A percentile compares a stretch with the other conserved stretches of the same genome.
Evolutionary conservation across 768 basidiomycete species (phyloP).

Genomic region (Rubroboletus pulcherrimus): DNA sequence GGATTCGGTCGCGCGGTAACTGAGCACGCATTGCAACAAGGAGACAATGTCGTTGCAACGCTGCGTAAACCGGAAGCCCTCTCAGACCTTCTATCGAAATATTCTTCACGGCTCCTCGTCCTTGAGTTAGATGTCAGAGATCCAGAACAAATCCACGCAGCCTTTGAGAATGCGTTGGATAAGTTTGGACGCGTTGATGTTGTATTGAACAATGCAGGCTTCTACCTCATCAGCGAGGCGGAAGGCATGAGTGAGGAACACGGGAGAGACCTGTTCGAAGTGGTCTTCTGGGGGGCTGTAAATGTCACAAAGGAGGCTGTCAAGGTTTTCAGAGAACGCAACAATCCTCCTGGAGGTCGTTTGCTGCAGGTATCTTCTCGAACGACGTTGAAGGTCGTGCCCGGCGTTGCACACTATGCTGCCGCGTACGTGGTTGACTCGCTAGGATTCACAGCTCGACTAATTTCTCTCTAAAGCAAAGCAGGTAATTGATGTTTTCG

Average conservation of each 20-base stretch:
- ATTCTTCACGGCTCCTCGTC: slow-evolving; percentile 34
- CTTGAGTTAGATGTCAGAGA: slow-evolving; percentile 39
- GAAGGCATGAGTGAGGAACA: slow-evolving; percentile 35
- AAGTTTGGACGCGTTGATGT: slow-evolving; percentile 43
- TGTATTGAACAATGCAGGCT: slow-evolving; percentile 44
- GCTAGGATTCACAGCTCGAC: neutral
- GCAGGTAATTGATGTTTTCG: slow-evolving; percentile 16
- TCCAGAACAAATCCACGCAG: slow-evolving; percentile 29
- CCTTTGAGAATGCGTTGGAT: slow-evolving; percentile 33
- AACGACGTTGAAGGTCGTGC: slow-evolving; percentile 19
- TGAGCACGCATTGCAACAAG: slow-evolving; percentile 33
- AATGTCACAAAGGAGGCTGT: slow-evolving; percentile 33
- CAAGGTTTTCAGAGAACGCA: slow-evolving; percentile 36
- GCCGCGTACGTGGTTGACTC: slow-evolving; percentile 23
- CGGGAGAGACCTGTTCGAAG: slow-evolving; percentile 37
- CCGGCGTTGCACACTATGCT: slow-evolving; percentile 17
- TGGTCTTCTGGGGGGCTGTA: slow-evolving; percentile 36
- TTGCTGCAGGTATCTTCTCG: slow-evolving; percentile 38
- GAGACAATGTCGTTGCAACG: slow-evolving; percentile 42
- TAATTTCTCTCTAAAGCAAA: slow-evolving; percentile 17
- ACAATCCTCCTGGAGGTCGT: slow-evolving; percentile 37
- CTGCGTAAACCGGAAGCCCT: slow-evolving; percentile 32
- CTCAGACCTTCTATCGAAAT: slow-evolving; percentile 25
- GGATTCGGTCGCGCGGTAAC: slow-evolving; percentile 38
- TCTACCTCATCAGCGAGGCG: slow-evolving; percentile 31